Conservation (phyloP, 139 green algal genomes). For the Closterium sp. region DNA sequence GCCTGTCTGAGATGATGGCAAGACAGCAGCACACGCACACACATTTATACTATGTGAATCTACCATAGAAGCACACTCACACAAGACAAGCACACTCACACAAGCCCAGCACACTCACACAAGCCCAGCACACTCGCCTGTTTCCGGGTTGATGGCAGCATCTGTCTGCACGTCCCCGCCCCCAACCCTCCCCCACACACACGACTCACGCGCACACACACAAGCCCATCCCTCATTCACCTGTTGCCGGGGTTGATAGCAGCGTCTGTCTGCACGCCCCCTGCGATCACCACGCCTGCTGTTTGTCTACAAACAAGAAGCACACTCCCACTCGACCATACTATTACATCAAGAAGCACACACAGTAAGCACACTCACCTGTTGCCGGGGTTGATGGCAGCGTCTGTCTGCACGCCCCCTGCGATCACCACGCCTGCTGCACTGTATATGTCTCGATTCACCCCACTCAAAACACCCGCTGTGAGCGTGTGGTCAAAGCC, state of each 20-base stretch:
- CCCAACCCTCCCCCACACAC: slow-evolving; percentile 72
- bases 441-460: slow-evolving; percentile 59
- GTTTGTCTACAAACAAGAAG: no score
- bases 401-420: slow-evolving; percentile 68
- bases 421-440: slow-evolving; percentile 76
- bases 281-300: slow-evolving; percentile 74
- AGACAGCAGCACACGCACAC: no score
- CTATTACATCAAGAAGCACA: no score
- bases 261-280: slow-evolving; percentile 66
- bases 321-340: no score
- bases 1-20: no score
- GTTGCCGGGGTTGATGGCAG: slow-evolving; percentile 66
- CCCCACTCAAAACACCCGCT: slow-evolving; percentile 62
- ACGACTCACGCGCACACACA: no score
- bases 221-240: not conserved
- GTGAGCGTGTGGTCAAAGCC: slow-evolving; percentile 66
- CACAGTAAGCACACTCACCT: slow-evolving; percentile 26
- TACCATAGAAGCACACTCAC: no score
- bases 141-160: slow-evolving; percentile 64
- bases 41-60: no score
- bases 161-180: slow-evolving; percentile 62
- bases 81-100: no score
- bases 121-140: slow-evolving; percentile 7
- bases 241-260: slow-evolving; percentile 66
- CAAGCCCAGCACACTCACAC: no score